phyloP scores from a whole-genome alignment of 1,139 yeast genomes.

The Sugiyamaella xylanicola region DNA sequence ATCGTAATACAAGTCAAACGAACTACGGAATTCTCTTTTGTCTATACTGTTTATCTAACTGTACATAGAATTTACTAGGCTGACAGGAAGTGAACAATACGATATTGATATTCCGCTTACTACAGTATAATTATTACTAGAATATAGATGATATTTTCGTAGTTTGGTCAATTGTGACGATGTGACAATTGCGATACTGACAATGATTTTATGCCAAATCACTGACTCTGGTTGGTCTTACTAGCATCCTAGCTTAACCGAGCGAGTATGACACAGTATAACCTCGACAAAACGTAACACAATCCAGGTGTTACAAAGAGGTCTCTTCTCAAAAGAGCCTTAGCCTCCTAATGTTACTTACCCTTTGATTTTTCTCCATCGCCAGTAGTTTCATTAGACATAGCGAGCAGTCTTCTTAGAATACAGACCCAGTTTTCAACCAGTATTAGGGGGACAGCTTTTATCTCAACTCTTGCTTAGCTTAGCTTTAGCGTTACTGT shows the following conservation, averaged over 20 bases:
- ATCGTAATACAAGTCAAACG: background rate
- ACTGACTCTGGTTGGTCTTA: background rate
- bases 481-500: no score
- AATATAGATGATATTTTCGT: constrained; percentile 1
- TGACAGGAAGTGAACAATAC: constrained; percentile 3
- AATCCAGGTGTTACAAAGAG: no score
- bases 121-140: constrained; percentile 6
- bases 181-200: no score
- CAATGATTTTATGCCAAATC: no score
- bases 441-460: no score
- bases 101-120: constrained; percentile 5
- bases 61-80: background rate
- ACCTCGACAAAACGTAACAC: no score
- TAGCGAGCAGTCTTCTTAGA: background rate
- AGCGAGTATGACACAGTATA: no score
- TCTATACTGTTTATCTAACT: background rate
- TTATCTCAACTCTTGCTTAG: no score
- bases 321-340: no score
- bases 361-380: constrained; percentile 7
- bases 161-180: no score
- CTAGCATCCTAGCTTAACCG: no score
- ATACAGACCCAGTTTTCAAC: no score
- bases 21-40: background rate
- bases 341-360: constrained; percentile 3
- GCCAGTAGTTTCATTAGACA: constrained; percentile 3